phyloP scores from a whole-genome alignment of 1,139 yeast species.

The Yamadazyma blattariae region DNA sequence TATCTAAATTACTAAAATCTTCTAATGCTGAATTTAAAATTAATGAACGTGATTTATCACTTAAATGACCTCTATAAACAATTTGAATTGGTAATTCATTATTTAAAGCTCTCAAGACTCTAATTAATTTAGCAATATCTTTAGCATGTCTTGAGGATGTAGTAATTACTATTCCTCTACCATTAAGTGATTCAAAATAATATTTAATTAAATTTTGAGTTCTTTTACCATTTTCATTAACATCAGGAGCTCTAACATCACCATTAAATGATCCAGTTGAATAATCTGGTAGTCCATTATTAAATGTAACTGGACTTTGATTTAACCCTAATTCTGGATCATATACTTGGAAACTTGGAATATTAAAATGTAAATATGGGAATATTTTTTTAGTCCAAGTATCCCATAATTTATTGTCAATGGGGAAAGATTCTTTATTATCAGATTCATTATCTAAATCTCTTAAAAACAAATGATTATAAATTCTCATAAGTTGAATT shows the following conservation, averaged over 20 bases:
- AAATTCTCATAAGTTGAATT: slow-evolving; percentile 29
- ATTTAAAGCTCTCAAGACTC: slow-evolving; percentile 38
- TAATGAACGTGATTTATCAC: slow-evolving; percentile 18
- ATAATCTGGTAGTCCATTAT: slow-evolving; percentile 16
- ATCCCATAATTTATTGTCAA: slow-evolving; percentile 13
- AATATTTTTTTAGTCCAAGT: slow-evolving; percentile 23
- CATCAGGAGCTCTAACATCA: slow-evolving; percentile 6
- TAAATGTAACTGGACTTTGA: slow-evolving; percentile 6
- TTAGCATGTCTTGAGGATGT: slow-evolving; percentile 30
- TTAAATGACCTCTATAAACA: slow-evolving; percentile 33
- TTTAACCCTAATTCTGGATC: slow-evolving; percentile 4
- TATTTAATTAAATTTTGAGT: slow-evolving; percentile 13
- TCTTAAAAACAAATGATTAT: slow-evolving; percentile 31
- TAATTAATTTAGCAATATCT: slow-evolving; percentile 34
- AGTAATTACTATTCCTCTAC: slow-evolving; percentile 41
- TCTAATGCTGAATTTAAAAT: slow-evolving; percentile 32
- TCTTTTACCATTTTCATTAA: slow-evolving; percentile 3
- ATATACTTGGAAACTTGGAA: slow-evolving; percentile 24
- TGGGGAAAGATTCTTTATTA: neutral
- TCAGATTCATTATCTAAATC: neutral
- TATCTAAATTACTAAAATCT: slow-evolving; percentile 21
- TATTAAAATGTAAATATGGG: slow-evolving; percentile 24
- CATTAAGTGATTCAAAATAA: slow-evolving; percentile 18
- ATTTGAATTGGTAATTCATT: slow-evolving; percentile 42
- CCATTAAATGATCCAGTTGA: slow-evolving; percentile 8